These are phyloP conservation scores for Candida insectalens DNA, from an alignment of 805 yeast species.

Conservation along the genomic window DNA sequence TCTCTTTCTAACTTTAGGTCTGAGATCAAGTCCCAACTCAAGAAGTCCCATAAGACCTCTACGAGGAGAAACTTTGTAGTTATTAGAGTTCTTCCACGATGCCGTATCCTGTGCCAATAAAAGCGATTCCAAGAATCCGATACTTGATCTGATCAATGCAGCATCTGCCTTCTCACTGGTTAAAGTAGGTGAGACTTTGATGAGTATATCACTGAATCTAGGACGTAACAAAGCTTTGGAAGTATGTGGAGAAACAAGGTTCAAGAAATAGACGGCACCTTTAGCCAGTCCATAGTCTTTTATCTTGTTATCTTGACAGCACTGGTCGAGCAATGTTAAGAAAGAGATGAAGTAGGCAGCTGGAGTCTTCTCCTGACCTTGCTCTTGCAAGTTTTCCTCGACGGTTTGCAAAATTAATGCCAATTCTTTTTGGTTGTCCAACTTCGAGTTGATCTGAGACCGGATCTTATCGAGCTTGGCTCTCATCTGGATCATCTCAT, in stretches of 20 bases:
- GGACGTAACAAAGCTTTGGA: conserved; percentile 61
- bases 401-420: conserved; percentile 82
- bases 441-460: conserved; percentile 62
- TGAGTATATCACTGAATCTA: conserved; percentile 68
- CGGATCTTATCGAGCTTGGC: conserved; percentile 60
- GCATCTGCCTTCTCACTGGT: conserved; percentile 65
- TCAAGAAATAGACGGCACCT: conserved; percentile 72
- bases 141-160: conserved; percentile 69
- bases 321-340: conserved; percentile 70
- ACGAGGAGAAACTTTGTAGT: conserved; percentile 53
- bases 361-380: conserved; percentile 50
- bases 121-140: conserved; percentile 77
- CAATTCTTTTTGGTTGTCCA: conserved; percentile 78
- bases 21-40: conserved; percentile 71
- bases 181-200: conserved; percentile 73
- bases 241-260: conserved; percentile 65
- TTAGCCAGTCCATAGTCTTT: conserved; percentile 58
- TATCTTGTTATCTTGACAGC: conserved; percentile 42
- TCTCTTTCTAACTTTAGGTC: conserved; percentile 94
- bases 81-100: conserved; percentile 59
- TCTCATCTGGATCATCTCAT: conserved; percentile 28
- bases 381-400: conserved; percentile 76
- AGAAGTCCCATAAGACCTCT: conserved; percentile 74
- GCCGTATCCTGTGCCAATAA: conserved; percentile 70
- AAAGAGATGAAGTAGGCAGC: conserved; percentile 83